Conservation (phyloP, 352 stramenopile species). For the Phytophthora capsici region DNA sequence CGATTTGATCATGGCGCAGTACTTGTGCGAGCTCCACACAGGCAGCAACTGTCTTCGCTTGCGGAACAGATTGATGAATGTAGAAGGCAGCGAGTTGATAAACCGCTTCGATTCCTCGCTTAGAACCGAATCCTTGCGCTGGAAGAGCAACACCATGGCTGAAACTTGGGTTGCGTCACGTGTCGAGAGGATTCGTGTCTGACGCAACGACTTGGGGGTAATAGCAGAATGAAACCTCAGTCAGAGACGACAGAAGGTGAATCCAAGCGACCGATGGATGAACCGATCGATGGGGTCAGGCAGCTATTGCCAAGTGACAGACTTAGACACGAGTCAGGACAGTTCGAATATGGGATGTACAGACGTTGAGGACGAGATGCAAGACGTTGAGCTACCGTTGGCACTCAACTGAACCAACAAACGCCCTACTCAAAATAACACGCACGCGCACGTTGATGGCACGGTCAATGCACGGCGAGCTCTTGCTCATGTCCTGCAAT, state of each 20-base stretch:
- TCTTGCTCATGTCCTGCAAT: no score
- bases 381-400: no score
- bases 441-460: no score
- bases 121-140: slow-evolving; percentile 67
- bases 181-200: neutral
- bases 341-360: no score
- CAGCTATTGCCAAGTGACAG: slow-evolving; percentile 31
- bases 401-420: no score
- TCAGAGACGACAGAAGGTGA: slow-evolving; percentile 3
- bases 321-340: slow-evolving; percentile 22
- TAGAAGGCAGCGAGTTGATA: slow-evolving; percentile 82
- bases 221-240: slow-evolving; percentile 26
- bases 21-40: slow-evolving; percentile 87
- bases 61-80: slow-evolving; percentile 86
- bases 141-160: slow-evolving; percentile 87
- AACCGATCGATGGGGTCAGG: slow-evolving; percentile 21
- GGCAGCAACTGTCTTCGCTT: slow-evolving; percentile 83
- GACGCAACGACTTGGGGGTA: slow-evolving; percentile 12
- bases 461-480: no score
- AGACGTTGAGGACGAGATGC: no score
- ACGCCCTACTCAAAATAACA: no score
- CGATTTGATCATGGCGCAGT: slow-evolving; percentile 90
- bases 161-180: neutral
- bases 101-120: slow-evolving; percentile 86
- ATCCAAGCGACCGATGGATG: slow-evolving; percentile 17